Evolutionary conservation across 192 early-diverging fungal species (phyloP).

Genomic region (Chytriomyces sp.): DNA sequence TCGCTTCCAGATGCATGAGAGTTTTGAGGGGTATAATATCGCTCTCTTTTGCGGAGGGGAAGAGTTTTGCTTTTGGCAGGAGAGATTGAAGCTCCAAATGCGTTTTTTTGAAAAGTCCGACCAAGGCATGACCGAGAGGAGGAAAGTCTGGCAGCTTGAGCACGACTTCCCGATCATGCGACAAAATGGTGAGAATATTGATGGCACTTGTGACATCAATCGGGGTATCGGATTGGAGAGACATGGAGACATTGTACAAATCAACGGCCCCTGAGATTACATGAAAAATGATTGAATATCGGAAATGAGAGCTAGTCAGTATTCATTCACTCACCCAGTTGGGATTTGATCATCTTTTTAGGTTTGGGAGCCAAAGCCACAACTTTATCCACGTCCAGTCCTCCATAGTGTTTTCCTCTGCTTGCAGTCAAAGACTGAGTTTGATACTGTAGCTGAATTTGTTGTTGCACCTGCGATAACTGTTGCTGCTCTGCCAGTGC

Average conservation of each 20-base stretch:
- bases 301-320: not conserved
- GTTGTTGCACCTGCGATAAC: not conserved
- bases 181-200: conserved; percentile 27
- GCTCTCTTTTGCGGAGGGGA: not conserved
- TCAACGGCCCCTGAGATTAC: conserved; percentile 15
- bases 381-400: conserved; percentile 21
- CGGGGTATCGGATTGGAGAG: conserved; percentile 3
- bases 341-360: not conserved
- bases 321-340: conserved; percentile 9
- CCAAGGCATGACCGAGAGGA: conserved; percentile 9
- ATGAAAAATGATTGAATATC: not conserved
- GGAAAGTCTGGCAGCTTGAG: conserved; percentile 18
- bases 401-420: conserved; percentile 1
- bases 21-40: not conserved
- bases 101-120: not conserved
- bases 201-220: conserved; percentile 1
- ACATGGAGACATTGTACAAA: conserved; percentile 27
- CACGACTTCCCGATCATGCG: conserved; percentile 18
- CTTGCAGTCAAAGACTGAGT: not conserved
- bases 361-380: not conserved
- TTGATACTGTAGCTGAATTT: not conserved
- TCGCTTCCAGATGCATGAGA: not conserved
- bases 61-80: not conserved
- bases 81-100: not conserved
- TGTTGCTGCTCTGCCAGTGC: not conserved